These are phyloP conservation scores for Lodderomyces margitis DNA, from an alignment of 1,139 yeast genomes.

Conservation along the genomic window DNA sequence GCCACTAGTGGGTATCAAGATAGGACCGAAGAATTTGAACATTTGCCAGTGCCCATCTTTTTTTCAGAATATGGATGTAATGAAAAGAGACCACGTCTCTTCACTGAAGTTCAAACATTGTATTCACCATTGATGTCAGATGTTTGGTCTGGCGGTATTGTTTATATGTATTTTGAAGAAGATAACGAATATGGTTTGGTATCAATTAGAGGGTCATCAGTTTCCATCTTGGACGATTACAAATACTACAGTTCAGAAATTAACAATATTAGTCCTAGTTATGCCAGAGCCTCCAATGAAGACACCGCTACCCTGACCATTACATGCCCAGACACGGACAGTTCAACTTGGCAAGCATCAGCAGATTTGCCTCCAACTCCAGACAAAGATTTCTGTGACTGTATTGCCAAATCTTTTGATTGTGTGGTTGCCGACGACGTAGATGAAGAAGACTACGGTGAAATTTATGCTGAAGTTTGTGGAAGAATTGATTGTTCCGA, in stretches of 20 bases:
- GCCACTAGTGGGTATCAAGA: slow-evolving; percentile 66
- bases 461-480: slow-evolving; percentile 35
- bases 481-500: slow-evolving; percentile 35
- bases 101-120: slow-evolving; percentile 62
- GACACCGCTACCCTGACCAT: slow-evolving; percentile 22
- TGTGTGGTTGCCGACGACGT: slow-evolving; percentile 39
- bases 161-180: slow-evolving; percentile 85
- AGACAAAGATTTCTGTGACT: slow-evolving; percentile 36
- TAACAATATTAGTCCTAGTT: slow-evolving; percentile 39
- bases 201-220: slow-evolving; percentile 35
- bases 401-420: slow-evolving; percentile 32
- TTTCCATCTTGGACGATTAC: slow-evolving; percentile 46
- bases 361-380: slow-evolving; percentile 47
- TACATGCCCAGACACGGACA: slow-evolving; percentile 38
- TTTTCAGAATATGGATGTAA: slow-evolving; percentile 87
- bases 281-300: slow-evolving; percentile 27
- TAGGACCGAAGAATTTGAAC: slow-evolving; percentile 56
- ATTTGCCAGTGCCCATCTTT: slow-evolving; percentile 75
- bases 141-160: slow-evolving; percentile 91
- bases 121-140: slow-evolving; percentile 44
- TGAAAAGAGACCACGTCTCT: slow-evolving; percentile 57
- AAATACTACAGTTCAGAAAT: slow-evolving; percentile 55
- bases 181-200: slow-evolving; percentile 80
- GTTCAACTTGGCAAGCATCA: slow-evolving; percentile 39
- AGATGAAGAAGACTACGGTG: slow-evolving; percentile 31